Percentiles rank a stretch among this genome's conserved stretches.
These are phyloP conservation scores for Cyathus striatus DNA, from an alignment of 768 basidiomycete species.

Conservation along the genomic window DNA sequence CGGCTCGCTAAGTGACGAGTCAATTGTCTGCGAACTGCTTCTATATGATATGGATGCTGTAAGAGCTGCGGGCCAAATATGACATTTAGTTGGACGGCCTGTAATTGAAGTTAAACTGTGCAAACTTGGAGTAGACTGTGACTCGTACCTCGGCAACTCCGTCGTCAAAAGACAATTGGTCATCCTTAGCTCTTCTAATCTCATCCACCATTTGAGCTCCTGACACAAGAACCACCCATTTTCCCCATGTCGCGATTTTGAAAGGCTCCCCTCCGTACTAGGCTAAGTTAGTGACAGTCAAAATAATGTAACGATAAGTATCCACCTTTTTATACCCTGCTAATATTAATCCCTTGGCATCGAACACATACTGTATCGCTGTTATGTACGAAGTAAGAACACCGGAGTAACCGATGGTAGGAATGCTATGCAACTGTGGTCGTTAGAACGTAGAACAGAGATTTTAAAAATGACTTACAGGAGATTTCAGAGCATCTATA, in stretches of 20 bases:
- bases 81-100: conserved; percentile 25
- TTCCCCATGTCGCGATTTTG: conserved; percentile 10
- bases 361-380: conserved; percentile 5
- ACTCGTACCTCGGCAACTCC: conserved; percentile 1
- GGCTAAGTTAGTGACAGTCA: too few relatives aligned
- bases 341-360: conserved; percentile 7
- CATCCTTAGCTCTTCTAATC: conserved; percentile 23
- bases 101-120: neutral
- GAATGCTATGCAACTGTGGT: conserved; percentile 10
- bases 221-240: conserved; percentile 25
- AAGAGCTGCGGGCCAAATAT: conserved; percentile 21
- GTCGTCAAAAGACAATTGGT: conserved; percentile 16
- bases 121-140: neutral
- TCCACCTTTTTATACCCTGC: conserved; percentile 11
- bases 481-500: neutral
- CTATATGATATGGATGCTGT: conserved; percentile 13
- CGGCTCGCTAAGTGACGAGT: conserved; percentile 22
- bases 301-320: too few relatives aligned
- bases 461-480: too few relatives aligned
- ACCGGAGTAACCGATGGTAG: conserved; percentile 9
- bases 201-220: conserved; percentile 24
- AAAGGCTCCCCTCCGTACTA: conserved; percentile 1
- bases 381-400: conserved; percentile 7
- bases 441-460: conserved; percentile 1
- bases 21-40: conserved; percentile 10